A percentile compares a stretch with the other conserved stretches of the same genome.
Evolutionary conservation across 768 basidiomycete species (phyloP).

Genomic region (Tulasnella sp.): DNA sequence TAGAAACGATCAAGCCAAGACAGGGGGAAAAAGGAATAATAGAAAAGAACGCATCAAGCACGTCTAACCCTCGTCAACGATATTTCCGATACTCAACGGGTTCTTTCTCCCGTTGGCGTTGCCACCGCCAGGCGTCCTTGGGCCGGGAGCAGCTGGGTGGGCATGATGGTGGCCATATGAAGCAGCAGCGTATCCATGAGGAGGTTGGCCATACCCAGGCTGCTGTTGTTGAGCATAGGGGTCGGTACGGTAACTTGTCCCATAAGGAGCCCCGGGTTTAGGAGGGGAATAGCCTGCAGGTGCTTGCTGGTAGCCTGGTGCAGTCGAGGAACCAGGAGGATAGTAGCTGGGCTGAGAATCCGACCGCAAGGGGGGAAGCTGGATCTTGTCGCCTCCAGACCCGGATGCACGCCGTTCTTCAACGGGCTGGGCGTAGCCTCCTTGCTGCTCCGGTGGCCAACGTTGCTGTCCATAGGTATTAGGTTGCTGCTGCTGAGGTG

Average conservation of each 20-base stretch:
- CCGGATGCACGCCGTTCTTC: slow-evolving; percentile 29
- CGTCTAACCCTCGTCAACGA: slow-evolving; percentile 58
- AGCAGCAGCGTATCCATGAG: slow-evolving; percentile 46
- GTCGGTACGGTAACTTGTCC: slow-evolving; percentile 25
- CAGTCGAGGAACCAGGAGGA: slow-evolving; percentile 30
- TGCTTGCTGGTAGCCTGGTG: slow-evolving; percentile 13
- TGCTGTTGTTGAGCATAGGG: slow-evolving; percentile 38
- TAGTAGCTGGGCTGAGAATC: slow-evolving; percentile 34
- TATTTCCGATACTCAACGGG: slow-evolving; percentile 69
- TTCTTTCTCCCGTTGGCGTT: slow-evolving; percentile 58
- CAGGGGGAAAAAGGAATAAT: not conserved
- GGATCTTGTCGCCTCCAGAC: slow-evolving; percentile 51
- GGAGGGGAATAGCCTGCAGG: slow-evolving; percentile 34
- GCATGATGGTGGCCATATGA: slow-evolving; percentile 41
- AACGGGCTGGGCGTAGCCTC: not conserved
- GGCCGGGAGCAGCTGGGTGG: slow-evolving; percentile 4
- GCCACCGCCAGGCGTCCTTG: slow-evolving; percentile 16
- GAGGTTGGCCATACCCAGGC: slow-evolving; percentile 41
- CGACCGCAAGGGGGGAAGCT: slow-evolving; percentile 58
- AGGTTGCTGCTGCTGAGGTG: slow-evolving; percentile 27
- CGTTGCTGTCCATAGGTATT: not conserved
- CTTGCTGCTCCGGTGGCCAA: not conserved
- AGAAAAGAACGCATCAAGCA: not conserved
- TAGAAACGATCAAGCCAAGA: not conserved
- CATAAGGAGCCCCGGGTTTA: slow-evolving; percentile 29